Evolutionary conservation across 2,329 filamentous ascomycete genomes (phyloP).

Genomic region (Exophiala sideris): DNA sequence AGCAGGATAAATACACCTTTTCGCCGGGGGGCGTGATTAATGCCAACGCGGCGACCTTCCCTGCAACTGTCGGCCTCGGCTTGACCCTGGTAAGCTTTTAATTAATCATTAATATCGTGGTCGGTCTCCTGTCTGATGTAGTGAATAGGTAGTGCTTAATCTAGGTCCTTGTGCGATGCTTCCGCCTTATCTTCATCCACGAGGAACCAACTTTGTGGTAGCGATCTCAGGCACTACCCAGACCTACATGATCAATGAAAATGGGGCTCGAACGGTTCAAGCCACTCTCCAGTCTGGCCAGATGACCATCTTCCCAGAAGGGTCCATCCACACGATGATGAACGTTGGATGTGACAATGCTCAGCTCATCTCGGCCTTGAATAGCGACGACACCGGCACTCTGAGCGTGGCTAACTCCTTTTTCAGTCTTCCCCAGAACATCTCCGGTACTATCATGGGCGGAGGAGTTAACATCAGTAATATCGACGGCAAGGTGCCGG

Average conservation of each 20-base stretch:
- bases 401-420: slow-evolving; percentile 46
- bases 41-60: slow-evolving; percentile 53
- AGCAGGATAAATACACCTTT: slow-evolving; percentile 42
- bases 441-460: slow-evolving; percentile 29
- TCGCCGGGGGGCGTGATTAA: slow-evolving; percentile 49
- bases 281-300: slow-evolving; percentile 43
- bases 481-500: slow-evolving; percentile 31
- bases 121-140: background rate
- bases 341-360: slow-evolving; percentile 45
- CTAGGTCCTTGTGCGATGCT: slow-evolving; percentile 53
- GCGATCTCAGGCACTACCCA: slow-evolving; percentile 49
- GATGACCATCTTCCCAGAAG: slow-evolving; percentile 51
- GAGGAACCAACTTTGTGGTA: slow-evolving; percentile 50
- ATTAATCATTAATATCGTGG: background rate
- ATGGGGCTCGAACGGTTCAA: slow-evolving; percentile 45
- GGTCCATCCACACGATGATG: slow-evolving; percentile 49
- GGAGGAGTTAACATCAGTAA: slow-evolving; percentile 25
- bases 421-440: slow-evolving; percentile 40
- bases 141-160: slow-evolving; percentile 36
- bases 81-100: slow-evolving; percentile 40
- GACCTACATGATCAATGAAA: slow-evolving; percentile 53
- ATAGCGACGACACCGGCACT: slow-evolving; percentile 49
- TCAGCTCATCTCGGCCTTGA: slow-evolving; percentile 50
- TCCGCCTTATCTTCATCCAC: slow-evolving; percentile 47
- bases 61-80: slow-evolving; percentile 46